Conservation (phyloP, 495 filamentous ascomycete genomes). For the Halenospora varia region DNA sequence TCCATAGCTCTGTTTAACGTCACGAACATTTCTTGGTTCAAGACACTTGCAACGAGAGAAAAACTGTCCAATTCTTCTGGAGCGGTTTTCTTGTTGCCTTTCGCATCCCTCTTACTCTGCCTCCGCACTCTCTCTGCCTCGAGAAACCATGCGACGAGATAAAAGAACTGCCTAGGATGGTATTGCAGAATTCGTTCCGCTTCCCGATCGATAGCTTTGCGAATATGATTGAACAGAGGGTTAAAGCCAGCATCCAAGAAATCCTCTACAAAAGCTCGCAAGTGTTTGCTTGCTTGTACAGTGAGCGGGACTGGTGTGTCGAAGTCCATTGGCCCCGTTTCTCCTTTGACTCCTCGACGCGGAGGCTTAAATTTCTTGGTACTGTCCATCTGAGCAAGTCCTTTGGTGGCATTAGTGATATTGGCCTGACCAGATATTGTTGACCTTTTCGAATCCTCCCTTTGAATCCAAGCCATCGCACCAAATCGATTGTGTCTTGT, state of each 20-base stretch:
- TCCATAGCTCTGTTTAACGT: slow-evolving; percentile 81
- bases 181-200: slow-evolving; percentile 72
- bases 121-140: slow-evolving; percentile 80
- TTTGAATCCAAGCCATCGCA: slow-evolving; percentile 95
- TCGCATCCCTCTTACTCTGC: slow-evolving; percentile 44
- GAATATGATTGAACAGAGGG: slow-evolving; percentile 80
- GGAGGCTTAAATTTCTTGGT: slow-evolving; percentile 89
- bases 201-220: slow-evolving; percentile 88
- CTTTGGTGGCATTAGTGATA: slow-evolving; percentile 37
- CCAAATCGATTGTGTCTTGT: slow-evolving; percentile 93
- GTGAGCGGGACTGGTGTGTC: slow-evolving; percentile 67
- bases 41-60: slow-evolving; percentile 77
- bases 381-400: slow-evolving; percentile 82
- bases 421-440: slow-evolving; percentile 86
- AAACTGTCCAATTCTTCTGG: slow-evolving; percentile 70
- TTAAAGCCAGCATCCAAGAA: slow-evolving; percentile 97
- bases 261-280: slow-evolving; percentile 83
- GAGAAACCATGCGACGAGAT: slow-evolving; percentile 90
- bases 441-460: slow-evolving; percentile 72
- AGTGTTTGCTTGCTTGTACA: slow-evolving; percentile 60
- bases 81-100: slow-evolving; percentile 35
- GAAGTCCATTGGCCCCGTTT: slow-evolving; percentile 68
- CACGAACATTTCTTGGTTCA: slow-evolving; percentile 91
- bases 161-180: slow-evolving; percentile 84
- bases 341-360: slow-evolving; percentile 55